phyloP scores from a whole-genome alignment of 495 filamentous ascomycete genomes.

The Penicillium soppii region DNA sequence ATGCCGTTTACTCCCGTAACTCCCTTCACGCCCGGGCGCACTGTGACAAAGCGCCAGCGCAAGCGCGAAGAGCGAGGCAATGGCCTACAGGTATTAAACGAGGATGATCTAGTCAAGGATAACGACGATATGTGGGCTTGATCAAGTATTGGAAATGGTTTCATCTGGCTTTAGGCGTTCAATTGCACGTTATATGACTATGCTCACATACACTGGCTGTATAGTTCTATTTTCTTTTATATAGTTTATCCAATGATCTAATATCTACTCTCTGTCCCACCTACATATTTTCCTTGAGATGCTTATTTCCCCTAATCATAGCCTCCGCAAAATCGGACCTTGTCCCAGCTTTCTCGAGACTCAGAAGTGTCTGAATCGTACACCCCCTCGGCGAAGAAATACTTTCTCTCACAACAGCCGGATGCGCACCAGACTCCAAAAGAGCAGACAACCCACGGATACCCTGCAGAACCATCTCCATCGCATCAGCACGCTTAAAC shows the following conservation, averaged over 20 bases:
- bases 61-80: slow-evolving; percentile 51
- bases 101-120: slow-evolving; percentile 50
- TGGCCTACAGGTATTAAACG: slow-evolving; percentile 40
- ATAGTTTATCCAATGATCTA: background rate
- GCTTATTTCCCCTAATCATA: slow-evolving; percentile 22
- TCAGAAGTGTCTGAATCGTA: slow-evolving; percentile 34
- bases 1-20: slow-evolving; percentile 89
- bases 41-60: slow-evolving; percentile 72
- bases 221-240: background rate
- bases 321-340: slow-evolving; percentile 26
- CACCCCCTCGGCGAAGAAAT: slow-evolving; percentile 39
- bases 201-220: slow-evolving; percentile 12
- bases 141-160: background rate
- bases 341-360: slow-evolving; percentile 33
- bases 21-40: slow-evolving; percentile 75
- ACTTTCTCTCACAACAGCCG: slow-evolving; percentile 32
- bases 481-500: slow-evolving; percentile 31
- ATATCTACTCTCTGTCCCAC: background rate
- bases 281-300: slow-evolving; percentile 19
- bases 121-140: slow-evolving; percentile 59
- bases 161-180: background rate
- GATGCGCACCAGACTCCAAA: slow-evolving; percentile 32
- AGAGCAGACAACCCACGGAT: slow-evolving; percentile 33
- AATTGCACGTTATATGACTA: background rate
- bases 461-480: slow-evolving; percentile 33